A percentile compares a stretch with the other conserved stretches of the same genome.
Conservation (phyloP, 805 yeast genomes). For the Cyberlindnera xishuangbannaensis region DNA sequence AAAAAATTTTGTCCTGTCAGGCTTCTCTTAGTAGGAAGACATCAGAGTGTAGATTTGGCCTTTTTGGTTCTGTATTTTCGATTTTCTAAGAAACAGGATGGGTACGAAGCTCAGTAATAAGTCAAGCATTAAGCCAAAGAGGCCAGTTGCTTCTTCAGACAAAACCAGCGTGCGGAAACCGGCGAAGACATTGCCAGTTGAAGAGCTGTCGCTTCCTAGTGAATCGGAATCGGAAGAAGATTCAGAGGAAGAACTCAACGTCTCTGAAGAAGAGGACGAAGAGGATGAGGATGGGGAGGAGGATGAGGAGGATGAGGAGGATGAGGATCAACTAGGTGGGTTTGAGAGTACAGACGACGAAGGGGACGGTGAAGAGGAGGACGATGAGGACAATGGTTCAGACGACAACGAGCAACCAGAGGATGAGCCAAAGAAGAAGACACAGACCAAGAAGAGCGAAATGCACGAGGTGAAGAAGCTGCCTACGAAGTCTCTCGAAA, state of each 20-base stretch:
- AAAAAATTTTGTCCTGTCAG: no score
- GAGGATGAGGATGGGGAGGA: constrained; percentile 11
- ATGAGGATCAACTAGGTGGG: constrained; percentile 8
- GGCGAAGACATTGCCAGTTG: constrained; percentile 13
- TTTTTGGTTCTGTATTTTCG: no score
- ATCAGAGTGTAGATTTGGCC: no score
- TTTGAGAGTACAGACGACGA: constrained; percentile 18
- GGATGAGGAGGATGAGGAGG: constrained; percentile 10
- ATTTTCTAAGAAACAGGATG: no score
- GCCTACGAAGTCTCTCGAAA: no score
- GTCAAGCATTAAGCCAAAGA: constrained; percentile 18
- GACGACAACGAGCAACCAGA: no score
- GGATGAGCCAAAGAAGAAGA: constrained; percentile 27
- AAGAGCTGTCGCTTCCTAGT: constrained; percentile 24
- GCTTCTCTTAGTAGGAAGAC: no score
- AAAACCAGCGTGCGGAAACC: constrained; percentile 7
- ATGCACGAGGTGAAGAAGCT: constrained; percentile 23
- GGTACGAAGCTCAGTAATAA: no score
- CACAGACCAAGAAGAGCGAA: constrained; percentile 19
- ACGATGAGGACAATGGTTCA: no score
- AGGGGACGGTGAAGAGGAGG: no score
- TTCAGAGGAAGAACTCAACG: constrained; percentile 9
- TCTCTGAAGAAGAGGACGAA: constrained; percentile 7
- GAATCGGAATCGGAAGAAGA: constrained; percentile 17
- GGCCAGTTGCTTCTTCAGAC: constrained; percentile 7